Base-by-base conservation (phyloP, 2,329 filamentous ascomycete genomes). In the Fusarium robinianum region DNA sequence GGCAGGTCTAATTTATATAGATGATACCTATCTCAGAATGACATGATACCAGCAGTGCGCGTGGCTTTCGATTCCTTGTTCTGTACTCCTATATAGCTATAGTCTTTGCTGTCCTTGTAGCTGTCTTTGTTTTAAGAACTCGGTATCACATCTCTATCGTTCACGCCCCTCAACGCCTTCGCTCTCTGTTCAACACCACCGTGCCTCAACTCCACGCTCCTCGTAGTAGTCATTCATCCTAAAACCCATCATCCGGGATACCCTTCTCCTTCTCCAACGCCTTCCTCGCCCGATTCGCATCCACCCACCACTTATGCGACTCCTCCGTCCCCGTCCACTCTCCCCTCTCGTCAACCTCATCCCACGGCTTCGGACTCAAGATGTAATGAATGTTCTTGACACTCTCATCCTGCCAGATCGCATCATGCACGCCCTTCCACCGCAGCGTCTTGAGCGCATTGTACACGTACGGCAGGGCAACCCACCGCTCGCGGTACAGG, bases 321-420 rank as follows among this genome's bases (percentile, higher is more conserved):
- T 73, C 74, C 1, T 76, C 73, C 4, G 62, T 66, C 23, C 74
- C 73, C 1, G 62, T 69, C 62, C 68, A 74, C 24, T 70, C 64
- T 3, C 76, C 76, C 10, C 67, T 55, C 2, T 57, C 67, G 29
- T 74, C 67, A 19, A 75, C 51, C 64, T 80, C 73, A 29, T 80
- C 72, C 81, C 81, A 84, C 3, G 81, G 81, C 66, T 84, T 84
- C 1, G 80, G 80, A 24, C 71, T 74, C 15, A 84, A 62, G 31
- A 84, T 82, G 49, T 80, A 83, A 59, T 84, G 81, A 5, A 84
- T 63, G 54, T 81, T 82, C 69, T 80, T 82, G 35, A 84, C 77
- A 26, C 67, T 61, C 12, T 75, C 75, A 54, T 84, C 80, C 8
- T 69, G 65, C 81, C 81, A 84, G 43, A 84, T 78, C 42, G 66